Base-by-base conservation (phyloP, 441 rosid genomes). In the Daphne laureola region DNA sequence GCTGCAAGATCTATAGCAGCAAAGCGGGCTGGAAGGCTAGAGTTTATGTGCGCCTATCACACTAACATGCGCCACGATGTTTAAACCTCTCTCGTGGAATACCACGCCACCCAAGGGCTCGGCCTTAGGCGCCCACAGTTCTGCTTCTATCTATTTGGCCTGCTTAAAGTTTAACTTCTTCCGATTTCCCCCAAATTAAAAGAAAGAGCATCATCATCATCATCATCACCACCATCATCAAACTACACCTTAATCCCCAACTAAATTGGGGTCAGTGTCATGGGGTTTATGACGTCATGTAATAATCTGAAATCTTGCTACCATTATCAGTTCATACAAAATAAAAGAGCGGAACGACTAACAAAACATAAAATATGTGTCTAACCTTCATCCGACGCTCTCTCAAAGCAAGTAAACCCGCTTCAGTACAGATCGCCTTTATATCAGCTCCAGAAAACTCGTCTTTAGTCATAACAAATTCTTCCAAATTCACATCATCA, bases 401-500 rank as follows among this genome's bases (percentile, higher is more conserved):
- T 57, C 97, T 72, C 23, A 92, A 71, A 31, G 97, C 98, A 70
- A 86, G 97, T 50, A 92, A 67, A 55, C 98, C 98, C 46, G 96
- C 90, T 69, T 92, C 98, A 0, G 96, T 92, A 66, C 97, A 90
- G 54, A 90, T 93, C 27, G 97, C 98, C 61, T 93, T 93, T 52
- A 93, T 90, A 62, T 93, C 97, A 46, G 98, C 97, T 63, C 98
- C 97, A 25, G 98, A 93, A 65, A 93, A 89, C 69, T 89, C 97
- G 57, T 93, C 98, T 64, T 89, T 93, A 0, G 98, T 93, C 98
- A 89, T 93, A 51, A 93, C 97, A 80, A 90, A 90, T 71, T 93
- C 98, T 79, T 93, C 98, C 61, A 90, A 68, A 80, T 93, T 93
- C 53, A 93, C 98, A 63, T 92, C 96, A 63, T 86, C 95, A 25